These are phyloP conservation scores for Plectranthus barbatus DNA, from an alignment of 257 asterid genomes.

Conservation along the genomic window DNA sequence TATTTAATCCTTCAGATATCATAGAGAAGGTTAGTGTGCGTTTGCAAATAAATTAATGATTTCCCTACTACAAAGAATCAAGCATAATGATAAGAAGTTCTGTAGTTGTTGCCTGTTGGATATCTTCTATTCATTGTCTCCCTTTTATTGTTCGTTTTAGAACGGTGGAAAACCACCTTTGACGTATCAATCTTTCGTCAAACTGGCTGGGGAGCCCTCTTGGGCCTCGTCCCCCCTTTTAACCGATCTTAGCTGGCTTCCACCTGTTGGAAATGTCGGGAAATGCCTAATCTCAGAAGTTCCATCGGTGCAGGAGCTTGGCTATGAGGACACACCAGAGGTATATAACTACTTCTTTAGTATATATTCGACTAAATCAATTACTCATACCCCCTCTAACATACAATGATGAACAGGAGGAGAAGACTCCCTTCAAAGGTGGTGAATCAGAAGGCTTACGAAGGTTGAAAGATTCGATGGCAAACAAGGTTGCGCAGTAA, in stretches of 20 bases:
- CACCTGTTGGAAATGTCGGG: conserved; percentile 63
- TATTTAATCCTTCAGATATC: conserved; percentile 79
- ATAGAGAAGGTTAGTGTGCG: conserved; percentile 52
- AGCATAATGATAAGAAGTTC: neutral
- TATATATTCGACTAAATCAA: neutral
- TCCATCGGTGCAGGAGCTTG: conserved; percentile 68
- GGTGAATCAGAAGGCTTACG: conserved; percentile 92
- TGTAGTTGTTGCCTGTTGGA: neutral
- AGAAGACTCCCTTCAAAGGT: conserved; percentile 69
- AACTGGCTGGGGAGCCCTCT: conserved; percentile 80
- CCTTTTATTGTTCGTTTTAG: conserved; percentile 27
- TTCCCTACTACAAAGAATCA: neutral
- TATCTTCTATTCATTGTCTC: neutral
- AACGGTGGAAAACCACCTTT: conserved; percentile 89
- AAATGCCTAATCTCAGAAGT: conserved; percentile 43
- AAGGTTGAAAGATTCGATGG: conserved; percentile 64
- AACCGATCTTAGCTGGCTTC: conserved; percentile 38
- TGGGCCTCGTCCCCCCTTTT: conserved; percentile 64
- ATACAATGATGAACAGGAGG: conserved; percentile 39
- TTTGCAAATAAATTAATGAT: neutral
- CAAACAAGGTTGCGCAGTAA: conserved; percentile 42
- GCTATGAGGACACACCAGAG: conserved; percentile 58
- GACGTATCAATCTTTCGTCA: conserved; percentile 79
- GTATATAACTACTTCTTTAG: conserved; percentile 21
- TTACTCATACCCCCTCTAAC: conserved; percentile 6